Conservation (phyloP, 805 yeast genomes). For the Yamadazyma nakazawae region DNA sequence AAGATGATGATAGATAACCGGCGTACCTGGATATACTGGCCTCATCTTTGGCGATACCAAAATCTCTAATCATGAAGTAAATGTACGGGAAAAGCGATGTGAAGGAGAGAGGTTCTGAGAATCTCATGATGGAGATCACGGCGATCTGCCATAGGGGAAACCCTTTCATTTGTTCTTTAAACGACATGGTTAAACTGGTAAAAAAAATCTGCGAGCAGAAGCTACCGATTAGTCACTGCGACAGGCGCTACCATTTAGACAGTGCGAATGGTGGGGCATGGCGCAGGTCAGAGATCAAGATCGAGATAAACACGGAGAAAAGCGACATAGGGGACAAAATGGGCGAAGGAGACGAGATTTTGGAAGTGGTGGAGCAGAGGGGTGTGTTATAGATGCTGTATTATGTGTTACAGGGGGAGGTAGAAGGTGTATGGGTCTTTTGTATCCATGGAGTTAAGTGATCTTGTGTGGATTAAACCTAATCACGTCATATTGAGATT, state of each 20-base stretch:
- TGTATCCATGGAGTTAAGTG: too few species aligned
- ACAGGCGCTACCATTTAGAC: neutral
- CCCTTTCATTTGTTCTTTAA: conserved; percentile 50
- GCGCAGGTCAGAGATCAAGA: neutral
- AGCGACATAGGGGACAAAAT: too few species aligned
- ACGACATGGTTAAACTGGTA: conserved; percentile 12
- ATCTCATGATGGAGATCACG: conserved; percentile 42
- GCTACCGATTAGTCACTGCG: neutral
- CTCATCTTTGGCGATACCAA: conserved; percentile 46
- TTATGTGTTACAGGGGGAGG: too few species aligned
- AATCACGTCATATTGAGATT: too few species aligned
- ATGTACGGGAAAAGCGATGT: conserved; percentile 63
- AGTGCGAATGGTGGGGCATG: neutral
- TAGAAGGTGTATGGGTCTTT: too few species aligned
- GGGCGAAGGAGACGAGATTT: too few species aligned
- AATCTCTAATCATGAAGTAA: conserved; percentile 60
- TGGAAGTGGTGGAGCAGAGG: too few species aligned
- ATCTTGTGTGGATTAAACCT: too few species aligned
- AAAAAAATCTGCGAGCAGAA: neutral
- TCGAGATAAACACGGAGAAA: too few species aligned
- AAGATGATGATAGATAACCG: conserved; percentile 60
- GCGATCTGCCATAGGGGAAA: conserved; percentile 53
- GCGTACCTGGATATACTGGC: conserved; percentile 57
- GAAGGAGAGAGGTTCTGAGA: conserved; percentile 62
- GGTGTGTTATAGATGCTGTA: too few species aligned